Base-by-base conservation (phyloP, 305 asterid species). In the Stenogyne calaminthoides region DNA sequence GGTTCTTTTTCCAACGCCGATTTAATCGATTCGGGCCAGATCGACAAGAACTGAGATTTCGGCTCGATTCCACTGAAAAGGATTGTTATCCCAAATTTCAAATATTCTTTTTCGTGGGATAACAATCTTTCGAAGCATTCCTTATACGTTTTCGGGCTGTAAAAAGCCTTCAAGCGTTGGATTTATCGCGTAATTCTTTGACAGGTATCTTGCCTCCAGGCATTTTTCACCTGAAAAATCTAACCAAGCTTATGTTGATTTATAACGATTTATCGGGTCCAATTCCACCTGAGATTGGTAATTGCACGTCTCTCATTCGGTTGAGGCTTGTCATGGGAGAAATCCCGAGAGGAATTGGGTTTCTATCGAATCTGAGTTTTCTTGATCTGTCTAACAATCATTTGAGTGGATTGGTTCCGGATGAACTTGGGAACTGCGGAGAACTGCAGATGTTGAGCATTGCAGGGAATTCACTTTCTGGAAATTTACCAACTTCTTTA, bases 101-200 rank as follows among this genome's bases (percentile, higher is more conserved):
- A 15, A 87, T 93, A 47, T 89, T 93, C 78, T n/a, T 91, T 93
- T 42, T 96, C 95, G 0, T 93, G 98, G 98, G 88, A 88, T 72
- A 93, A 93, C 79, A 86, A 81, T 86, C 89, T 93, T 20, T 84
- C 88, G 98, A 22, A 84, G 85, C 74, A 85, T 93, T 62, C 97
- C 98, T 7, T 70, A 75, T 3, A 73, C 83, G 2, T 59, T 93
- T 67, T 85, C 88, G 1, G 87, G 89, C 49, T 87, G 91, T 76
- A 47, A 63, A n/a, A 47, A 87, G 91, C 83, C 91, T 93, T 18
- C 96, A 87, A 57, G 89, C 96, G 11, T 70, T 93, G 79, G 97
- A 93, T 71, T 84, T 93, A 71, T 88, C 96, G 0, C 87, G 83
- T 8, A 93, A 93, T 69, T 79, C 80, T 12, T 81, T 93, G 5